A percentile compares a stretch with the other conserved stretches of the same genome.
Evolutionary conservation across 192 early-diverging fungal genomes (phyloP).

Genomic region (Chytriomyces sp.): DNA sequence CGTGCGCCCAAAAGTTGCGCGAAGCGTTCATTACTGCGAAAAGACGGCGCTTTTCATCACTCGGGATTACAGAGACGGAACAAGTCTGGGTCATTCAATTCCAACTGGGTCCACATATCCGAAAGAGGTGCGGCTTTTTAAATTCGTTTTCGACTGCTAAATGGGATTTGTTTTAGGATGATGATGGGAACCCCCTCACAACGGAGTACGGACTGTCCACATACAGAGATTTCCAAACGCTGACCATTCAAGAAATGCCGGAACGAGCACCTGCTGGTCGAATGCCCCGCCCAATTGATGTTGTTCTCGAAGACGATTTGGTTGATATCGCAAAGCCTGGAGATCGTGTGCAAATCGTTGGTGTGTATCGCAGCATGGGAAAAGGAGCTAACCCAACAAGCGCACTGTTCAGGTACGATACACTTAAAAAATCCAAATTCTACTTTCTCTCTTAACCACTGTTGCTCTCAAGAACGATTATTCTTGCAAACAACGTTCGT

Average conservation of each 20-base stretch:
- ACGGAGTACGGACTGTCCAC: constrained; percentile 91
- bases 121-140: constrained; percentile 62
- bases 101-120: constrained; percentile 84
- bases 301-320: constrained; percentile 94
- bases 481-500: constrained; percentile 85
- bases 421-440: neutral
- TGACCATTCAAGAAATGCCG: constrained; percentile 98
- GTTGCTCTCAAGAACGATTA: constrained; percentile 71
- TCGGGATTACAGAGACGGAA: constrained; percentile 89
- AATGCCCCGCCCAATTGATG: constrained; percentile 90
- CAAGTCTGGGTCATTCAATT: constrained; percentile 68
- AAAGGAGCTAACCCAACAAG: constrained; percentile 76
- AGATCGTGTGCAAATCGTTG: constrained; percentile 92
- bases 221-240: constrained; percentile 91
- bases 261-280: constrained; percentile 94
- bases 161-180: constrained; percentile 59
- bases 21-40: constrained; percentile 91
- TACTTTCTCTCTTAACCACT: neutral
- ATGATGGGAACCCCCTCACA: constrained; percentile 85
- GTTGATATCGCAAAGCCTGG: constrained; percentile 96
- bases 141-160: constrained; percentile 15
- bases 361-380: constrained; percentile 88
- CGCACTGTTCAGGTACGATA: constrained; percentile 78
- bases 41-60: constrained; percentile 78
- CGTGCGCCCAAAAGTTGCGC: constrained; percentile 92